Conservation (phyloP, 164 flowering plant species). For the Dillenia suffruticosa region DNA sequence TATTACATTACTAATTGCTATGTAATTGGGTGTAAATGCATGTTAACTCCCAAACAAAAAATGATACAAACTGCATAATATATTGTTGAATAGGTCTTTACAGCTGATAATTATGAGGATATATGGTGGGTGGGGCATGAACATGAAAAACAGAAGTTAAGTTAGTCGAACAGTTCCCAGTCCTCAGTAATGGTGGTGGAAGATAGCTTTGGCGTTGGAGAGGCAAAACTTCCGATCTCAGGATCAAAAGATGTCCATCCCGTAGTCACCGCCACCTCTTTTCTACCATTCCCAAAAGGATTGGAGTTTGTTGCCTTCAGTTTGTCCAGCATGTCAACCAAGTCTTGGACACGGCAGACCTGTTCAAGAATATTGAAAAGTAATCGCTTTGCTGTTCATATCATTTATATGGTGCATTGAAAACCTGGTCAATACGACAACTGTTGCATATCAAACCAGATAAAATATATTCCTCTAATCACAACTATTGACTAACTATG, state of each 20-base stretch:
- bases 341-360: slow-evolving; percentile 37
- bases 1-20: too few species aligned
- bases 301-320: slow-evolving; percentile 28
- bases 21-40: too few species aligned
- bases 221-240: slow-evolving; percentile 28
- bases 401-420: too few species aligned
- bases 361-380: slow-evolving; percentile 5
- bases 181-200: slow-evolving; percentile 26
- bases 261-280: slow-evolving; percentile 23
- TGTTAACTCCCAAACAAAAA: too few species aligned
- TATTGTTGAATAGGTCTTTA: too few species aligned
- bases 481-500: too few species aligned
- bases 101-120: background rate
- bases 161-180: slow-evolving; percentile 35
- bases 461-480: too few species aligned
- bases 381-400: too few species aligned
- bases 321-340: slow-evolving; percentile 33
- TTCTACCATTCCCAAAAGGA: slow-evolving; percentile 17
- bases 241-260: slow-evolving; percentile 32
- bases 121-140: background rate
- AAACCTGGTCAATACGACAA: too few species aligned
- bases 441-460: too few species aligned
- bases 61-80: too few species aligned
- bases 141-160: background rate
- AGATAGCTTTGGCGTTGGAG: slow-evolving; percentile 17